phyloP scores from a whole-genome alignment of 2,329 filamentous ascomycete genomes.

The Basipetospora sp. region DNA sequence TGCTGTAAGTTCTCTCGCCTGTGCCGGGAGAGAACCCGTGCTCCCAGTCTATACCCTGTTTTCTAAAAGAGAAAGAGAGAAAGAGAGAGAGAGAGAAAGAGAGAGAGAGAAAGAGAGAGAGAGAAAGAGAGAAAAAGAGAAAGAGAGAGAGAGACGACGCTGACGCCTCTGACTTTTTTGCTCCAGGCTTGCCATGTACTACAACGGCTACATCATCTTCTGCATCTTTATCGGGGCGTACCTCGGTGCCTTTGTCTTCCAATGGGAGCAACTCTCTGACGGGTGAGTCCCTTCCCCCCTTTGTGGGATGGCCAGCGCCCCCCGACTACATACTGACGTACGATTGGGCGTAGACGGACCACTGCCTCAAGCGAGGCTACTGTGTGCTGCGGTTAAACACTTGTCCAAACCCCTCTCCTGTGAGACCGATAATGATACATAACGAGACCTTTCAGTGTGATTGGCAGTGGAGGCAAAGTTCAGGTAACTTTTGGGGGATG shows the following conservation, averaged over 20 bases:
- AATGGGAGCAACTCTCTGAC: conserved; percentile 44
- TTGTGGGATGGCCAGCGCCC: no score
- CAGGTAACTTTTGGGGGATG: no score
- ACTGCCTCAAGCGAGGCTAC: conserved; percentile 24
- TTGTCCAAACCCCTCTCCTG: no score
- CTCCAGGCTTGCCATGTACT: conserved; percentile 38
- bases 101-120: no score
- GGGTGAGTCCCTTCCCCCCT: conserved; percentile 13
- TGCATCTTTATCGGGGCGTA: conserved; percentile 66
- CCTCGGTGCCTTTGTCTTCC: conserved; percentile 57
- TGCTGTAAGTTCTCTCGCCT: conserved; percentile 34
- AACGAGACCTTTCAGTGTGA: no score
- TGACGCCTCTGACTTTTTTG: no score
- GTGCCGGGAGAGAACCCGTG: no score
- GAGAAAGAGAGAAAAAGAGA: no score
- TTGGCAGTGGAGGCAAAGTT: no score
- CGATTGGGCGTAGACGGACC: conserved; percentile 11
- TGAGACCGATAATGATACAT: no score
- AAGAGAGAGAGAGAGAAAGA: no score
- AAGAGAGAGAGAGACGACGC: no score
- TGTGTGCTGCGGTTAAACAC: conserved; percentile 27
- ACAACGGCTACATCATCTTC: conserved; percentile 62
- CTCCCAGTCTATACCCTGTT: background rate
- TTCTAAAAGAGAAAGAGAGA: background rate
- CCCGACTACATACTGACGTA: background rate